Conservation (phyloP, 495 filamentous ascomycete genomes). For the Talaromyces adpressus region DNA sequence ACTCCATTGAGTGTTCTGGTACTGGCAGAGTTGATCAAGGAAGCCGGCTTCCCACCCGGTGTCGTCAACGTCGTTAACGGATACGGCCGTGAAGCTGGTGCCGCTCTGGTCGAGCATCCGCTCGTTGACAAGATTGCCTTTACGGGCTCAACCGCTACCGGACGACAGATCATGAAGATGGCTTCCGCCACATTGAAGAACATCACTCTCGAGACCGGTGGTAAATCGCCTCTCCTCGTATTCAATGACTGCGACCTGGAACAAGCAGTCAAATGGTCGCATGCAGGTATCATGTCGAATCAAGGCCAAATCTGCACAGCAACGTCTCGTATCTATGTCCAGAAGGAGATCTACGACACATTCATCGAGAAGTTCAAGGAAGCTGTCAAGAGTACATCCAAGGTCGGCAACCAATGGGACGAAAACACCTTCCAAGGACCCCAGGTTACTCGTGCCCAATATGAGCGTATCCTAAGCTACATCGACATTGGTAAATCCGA, state of each 20-base stretch:
- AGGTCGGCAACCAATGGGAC: constrained; percentile 78
- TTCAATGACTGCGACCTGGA: constrained; percentile 84
- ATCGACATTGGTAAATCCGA: constrained; percentile 73
- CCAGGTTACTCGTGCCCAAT: constrained; percentile 79
- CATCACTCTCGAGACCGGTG: constrained; percentile 89
- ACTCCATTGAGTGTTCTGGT: constrained; percentile 82
- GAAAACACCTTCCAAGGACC: constrained; percentile 76
- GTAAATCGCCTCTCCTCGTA: constrained; percentile 79
- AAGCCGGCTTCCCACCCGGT: constrained; percentile 88
- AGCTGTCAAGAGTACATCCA: constrained; percentile 55
- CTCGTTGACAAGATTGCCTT: constrained; percentile 88
- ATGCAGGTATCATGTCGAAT: constrained; percentile 69
- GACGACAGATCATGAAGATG: constrained; percentile 86
- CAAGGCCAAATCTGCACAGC: constrained; percentile 89
- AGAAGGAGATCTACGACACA: constrained; percentile 65
- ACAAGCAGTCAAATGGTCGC: constrained; percentile 73
- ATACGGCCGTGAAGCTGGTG: constrained; percentile 68
- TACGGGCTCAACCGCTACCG: constrained; percentile 82
- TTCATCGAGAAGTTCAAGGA: constrained; percentile 69
- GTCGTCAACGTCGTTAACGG: constrained; percentile 89
- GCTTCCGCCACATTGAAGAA: constrained; percentile 84
- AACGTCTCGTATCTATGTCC: constrained; percentile 73
- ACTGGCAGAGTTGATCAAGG: constrained; percentile 70
- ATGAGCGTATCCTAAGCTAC: constrained; percentile 74
- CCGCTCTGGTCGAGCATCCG: constrained; percentile 70